Evolutionary conservation across 768 basidiomycete species (phyloP), one percentile per base, ranked within the genome.

Genomic region (Kondoa malvinella): DNA sequence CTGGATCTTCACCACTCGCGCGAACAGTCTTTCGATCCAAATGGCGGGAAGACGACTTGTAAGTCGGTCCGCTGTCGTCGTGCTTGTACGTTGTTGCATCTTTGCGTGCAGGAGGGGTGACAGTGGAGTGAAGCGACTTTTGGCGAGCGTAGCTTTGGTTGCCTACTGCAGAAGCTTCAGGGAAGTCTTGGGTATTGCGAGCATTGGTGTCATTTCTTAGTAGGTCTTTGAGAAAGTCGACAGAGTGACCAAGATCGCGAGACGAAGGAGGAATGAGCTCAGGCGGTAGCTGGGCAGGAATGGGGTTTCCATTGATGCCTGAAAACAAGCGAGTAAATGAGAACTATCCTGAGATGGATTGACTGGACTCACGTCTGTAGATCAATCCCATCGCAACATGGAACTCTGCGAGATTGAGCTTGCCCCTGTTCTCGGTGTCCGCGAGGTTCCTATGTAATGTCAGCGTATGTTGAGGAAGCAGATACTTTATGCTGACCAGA

Each of bases 321-420:
- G 72, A 0, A 57, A 17, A 30, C 56, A 1, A 26, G 56, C n/a
- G 0, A 29, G 32, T 8, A 34, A 59, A 27, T 15, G 17, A 65
- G 34, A 1, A 0, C 2, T 3, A n/a, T 59, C 21, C 1, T 31
- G 71, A 34, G 71, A 67, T 56, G 50, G 32, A 27, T 33, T 26
- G 30, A 59, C 63, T n/a, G 70, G 30, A 83, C 88, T 73, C 79
- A 96, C 94, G 83, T 75, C 95, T 86, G 78, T 92, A 96, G 74
- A 99, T 97, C 66, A 97, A 80, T 65, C 89, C 91, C 94, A 99
- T 99, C 0, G 95, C 95, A 68, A 96, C 88, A 76, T 97, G 91
- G 76, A 99, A 99, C 76, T 97, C 95, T 16, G 89, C 87, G 30
- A 94, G 80, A 72, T 95, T 96, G 61, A 97, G 83, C 77, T 92